Evolutionary conservation across 2,329 filamentous ascomycete genomes (phyloP), one percentile per base, ranked within the genome.

Genomic region (Aschersonia sp.): DNA sequence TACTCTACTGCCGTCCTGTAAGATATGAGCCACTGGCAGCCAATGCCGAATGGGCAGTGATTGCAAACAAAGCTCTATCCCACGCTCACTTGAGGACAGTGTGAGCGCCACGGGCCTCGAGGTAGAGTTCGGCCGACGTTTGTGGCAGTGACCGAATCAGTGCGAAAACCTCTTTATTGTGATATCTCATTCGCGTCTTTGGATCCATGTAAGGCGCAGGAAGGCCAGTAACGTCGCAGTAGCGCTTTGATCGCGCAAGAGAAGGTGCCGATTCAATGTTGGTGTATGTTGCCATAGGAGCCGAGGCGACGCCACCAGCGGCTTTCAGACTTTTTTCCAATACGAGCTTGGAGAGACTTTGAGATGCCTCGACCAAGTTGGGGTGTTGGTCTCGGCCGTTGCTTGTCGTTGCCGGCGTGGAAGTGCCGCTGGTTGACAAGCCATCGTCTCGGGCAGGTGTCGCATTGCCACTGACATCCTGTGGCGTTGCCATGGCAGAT

Each of bases 201-300:
- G 92, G 94, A 62, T 98, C 92, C 32, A 86, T 79, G 62, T 98
- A 98, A 5, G 84, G 83, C 32, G 88, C 87, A n/a, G 87, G 79
- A 53, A 98, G 68, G 1, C 92, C 94, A 1, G 92, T 98, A 57
- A 98, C 77, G 64, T 98, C 94, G 70, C 92, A 98, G 66, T 97
- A 98, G 58, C 84, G 85, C 65, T 83, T 88, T 60, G 86, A 78
- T 55, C 87, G 84, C 45, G 83, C 83, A 57, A 97, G 70, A 49
- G 85, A 92, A 40, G 92, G 92, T 4, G 92, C 90, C 44, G 87
- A 88, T 64, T 97, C 92, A 52, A 98, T 94, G 61, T 95, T 97
- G 6, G 87, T 95, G 64, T 97, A 98, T 1, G 92, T 95, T 32
- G 84, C 84, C 32, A 75, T 77, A 0, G 84, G 86, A 0, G 82